These are phyloP conservation scores for Trichophyton benhamiae DNA, from an alignment of 2,329 filamentous ascomycete genomes.

Conservation along the genomic window DNA sequence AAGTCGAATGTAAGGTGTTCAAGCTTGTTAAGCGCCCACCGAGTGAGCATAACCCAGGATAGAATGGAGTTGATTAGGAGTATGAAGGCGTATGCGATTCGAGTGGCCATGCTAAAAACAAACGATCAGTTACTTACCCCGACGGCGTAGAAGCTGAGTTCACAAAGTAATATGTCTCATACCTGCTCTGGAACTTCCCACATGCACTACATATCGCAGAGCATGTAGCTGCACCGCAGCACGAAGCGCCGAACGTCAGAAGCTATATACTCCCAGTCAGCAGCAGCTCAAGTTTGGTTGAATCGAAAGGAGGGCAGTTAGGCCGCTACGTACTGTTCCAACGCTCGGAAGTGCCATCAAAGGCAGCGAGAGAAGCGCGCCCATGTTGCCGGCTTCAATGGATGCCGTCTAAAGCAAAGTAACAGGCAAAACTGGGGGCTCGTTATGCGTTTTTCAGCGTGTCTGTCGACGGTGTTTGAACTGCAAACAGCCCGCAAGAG, in stretches of 20 bases:
- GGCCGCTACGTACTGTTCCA: conserved; percentile 55
- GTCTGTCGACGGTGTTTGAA: not conserved
- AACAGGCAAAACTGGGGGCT: not conserved
- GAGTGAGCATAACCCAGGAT: conserved; percentile 98
- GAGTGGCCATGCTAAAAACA: conserved; percentile 67
- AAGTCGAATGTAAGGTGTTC: conserved; percentile 88
- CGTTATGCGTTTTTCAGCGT: no score
- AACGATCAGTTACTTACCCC: not conserved
- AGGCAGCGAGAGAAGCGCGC: conserved; percentile 78
- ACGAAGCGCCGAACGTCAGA: conserved; percentile 58
- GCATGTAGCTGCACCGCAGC: conserved; percentile 92
- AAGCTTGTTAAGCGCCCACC: conserved; percentile 94
- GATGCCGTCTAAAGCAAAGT: not conserved
- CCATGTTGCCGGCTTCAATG: conserved; percentile 47
- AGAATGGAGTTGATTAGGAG: conserved; percentile 93
- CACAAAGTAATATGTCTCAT: conserved; percentile 15
- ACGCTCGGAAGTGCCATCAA: conserved; percentile 77
- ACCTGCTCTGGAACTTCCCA: conserved; percentile 95
- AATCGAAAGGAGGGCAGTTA: not conserved
- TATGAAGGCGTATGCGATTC: conserved; percentile 90
- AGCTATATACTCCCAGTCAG: conserved; percentile 9
- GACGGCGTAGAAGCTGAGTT: not conserved
- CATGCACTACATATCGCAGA: conserved; percentile 91
- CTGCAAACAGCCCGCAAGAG: not conserved
- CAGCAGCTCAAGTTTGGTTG: not conserved